Evolutionary conservation across 306 rosid species (phyloP), one percentile per base, ranked within the genome.

Genomic region (Arachis hypogaea): DNA sequence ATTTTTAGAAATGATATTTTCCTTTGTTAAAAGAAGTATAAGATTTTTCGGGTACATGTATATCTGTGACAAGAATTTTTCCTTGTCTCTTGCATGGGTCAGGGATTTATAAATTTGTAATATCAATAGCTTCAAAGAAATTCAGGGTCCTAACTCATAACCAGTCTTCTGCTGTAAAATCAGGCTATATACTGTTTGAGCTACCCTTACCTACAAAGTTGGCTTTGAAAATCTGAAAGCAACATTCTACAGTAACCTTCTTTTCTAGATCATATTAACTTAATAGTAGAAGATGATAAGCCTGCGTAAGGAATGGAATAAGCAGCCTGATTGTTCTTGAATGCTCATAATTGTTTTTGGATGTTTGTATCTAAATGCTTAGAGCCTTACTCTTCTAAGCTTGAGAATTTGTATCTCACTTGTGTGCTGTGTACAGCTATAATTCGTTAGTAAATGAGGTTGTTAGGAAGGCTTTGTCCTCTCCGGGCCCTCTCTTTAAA

Each of bases 401-500:
- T n/a, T 9, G 68, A 33, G 63, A 73, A 68, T 74, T 50, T 51
- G 49, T 56, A 72, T 67, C 55, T 36, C 70, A 42, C 38, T 68
- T 9, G 12, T 74, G 75, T 43, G 77, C 45, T 69, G 54, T 49
- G 52, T 47, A 64, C 72, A 68, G 80, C 80, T 75, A 61, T 58
- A 22, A 59, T n/a, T 12, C 29, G 33, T 5, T 40, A 69, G 71
- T 84, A 12, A 73, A 69, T 62, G 77, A 77, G 72, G 78, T 65
- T 41, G 83, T 63, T 78, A 22, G 65, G 54, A 49, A 55, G 80
- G 59, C 28, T 50, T 49, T 66, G 46, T 77, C 72, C 18, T 68
- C 38, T 22, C 43, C 61, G 86, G 84, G 58, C 76, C 86, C 84
- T 69, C 65, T 43, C 64, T 65, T 69, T 77, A 47, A 72, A 69